A percentile compares a stretch with the other conserved stretches of the same genome.
Conservation (phyloP, 306 rosid genomes). For the Medicago arabica region DNA sequence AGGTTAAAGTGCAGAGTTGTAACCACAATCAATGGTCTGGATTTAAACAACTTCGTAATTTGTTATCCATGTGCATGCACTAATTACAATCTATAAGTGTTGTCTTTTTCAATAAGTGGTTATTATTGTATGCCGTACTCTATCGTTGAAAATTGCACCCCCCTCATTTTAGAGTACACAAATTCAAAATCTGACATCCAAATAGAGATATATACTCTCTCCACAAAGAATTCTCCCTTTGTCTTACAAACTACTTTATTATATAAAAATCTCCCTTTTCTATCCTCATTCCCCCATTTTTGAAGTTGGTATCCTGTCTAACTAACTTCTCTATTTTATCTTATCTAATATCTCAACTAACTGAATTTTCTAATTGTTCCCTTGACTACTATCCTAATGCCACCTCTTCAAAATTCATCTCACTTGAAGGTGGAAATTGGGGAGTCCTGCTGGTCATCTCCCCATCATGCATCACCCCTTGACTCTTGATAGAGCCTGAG, state of each 20-base stretch:
- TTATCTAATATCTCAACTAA: too few relatives aligned
- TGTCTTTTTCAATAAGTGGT: slow-evolving; percentile 19
- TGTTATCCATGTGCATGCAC: neutral
- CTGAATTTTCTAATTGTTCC: neutral
- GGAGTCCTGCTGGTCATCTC: neutral
- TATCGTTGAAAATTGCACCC: slow-evolving; percentile 1
- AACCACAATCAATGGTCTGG: neutral
- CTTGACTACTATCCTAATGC: slow-evolving; percentile 4
- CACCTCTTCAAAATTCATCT: neutral
- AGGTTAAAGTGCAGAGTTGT: slow-evolving; percentile 8
- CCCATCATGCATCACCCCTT: neutral
- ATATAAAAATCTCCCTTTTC: neutral
- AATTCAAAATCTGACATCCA: neutral
- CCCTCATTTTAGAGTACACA: neutral
- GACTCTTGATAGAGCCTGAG: neutral
- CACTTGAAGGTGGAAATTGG: neutral
- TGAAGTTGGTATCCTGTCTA: neutral
- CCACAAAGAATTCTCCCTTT: neutral
- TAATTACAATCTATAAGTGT: neutral
- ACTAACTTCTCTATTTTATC: neutral
- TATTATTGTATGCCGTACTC: neutral
- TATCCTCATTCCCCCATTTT: neutral
- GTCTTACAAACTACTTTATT: neutral
- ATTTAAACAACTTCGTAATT: neutral
- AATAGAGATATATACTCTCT: neutral